Base-by-base conservation (phyloP, 2,329 filamentous ascomycete genomes). In the Microdochium paspali region DNA sequence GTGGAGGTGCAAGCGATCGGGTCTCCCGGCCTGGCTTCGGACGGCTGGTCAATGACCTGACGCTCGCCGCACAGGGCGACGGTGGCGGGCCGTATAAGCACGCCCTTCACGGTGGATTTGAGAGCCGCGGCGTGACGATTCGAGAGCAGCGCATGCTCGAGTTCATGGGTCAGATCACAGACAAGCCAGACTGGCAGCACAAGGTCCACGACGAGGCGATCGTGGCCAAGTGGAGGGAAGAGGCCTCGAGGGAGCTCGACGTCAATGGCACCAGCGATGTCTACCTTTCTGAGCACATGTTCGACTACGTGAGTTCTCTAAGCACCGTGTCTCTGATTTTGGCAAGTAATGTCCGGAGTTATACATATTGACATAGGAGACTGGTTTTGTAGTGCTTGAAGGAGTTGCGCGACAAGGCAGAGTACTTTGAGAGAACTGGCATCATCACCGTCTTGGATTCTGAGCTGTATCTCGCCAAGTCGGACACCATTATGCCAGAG, bases 391-490 rank as follows among this genome's bases (percentile, higher is more conserved):
- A 55, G 54, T 59, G 51, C 45, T 55, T 73, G 24, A 54, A 63
- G 15, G 74, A 77, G 49, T 61, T 77, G 2, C 65, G 61, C 9
- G 70, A 69, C 50, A 76, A 77, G 52, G 71, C 71, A 1, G 54
- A 58, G 20, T 58, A 67, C 20, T 66, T 67, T 46, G 59, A 67
- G 47, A 51, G 60, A n/a, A 64, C 60, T 23, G 53, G 61, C 1
- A 59, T 71, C 20, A 54, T 76, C 3, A 61, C 64, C 2, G 63
- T 70, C 0, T 60, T 74, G 21, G 72, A 76, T 46, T 65, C 66
- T 2, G 51, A 54, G 24, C 23, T 54, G 6, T 66, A 66, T 44
- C 64, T 79, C 4, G 70, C 68, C 48, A 81, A 81, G 53, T 75
- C 76, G 1, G 77, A 81, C 55, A 61, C 53, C 1, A 57, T 65